These are phyloP conservation scores for Dictyostelium discoideum DNA, from an alignment of 78 protist genomes.

Conservation along the genomic window dicty_2.7 NC_007091.3:1313001-1313500, in stretches of 20 bases:
- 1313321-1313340: neutral
- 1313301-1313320: neutral
- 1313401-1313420: slow-evolving; percentile 41
- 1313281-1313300: too few species aligned
- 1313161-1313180: too few species aligned
- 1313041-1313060: slow-evolving; percentile 98
- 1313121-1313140: too few species aligned
- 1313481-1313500: neutral
- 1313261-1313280: neutral
- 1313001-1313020: slow-evolving; percentile 99
- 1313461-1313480: neutral
- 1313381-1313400: neutral
- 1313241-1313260: neutral
- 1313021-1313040: slow-evolving; percentile 96
- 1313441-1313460: neutral
- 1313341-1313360: neutral
- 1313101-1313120: slow-evolving; percentile 95
- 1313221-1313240: neutral
- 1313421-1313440: neutral
- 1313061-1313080: slow-evolving; percentile 99
- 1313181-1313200: slow-evolving; percentile 95
- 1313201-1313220: neutral
- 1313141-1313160: too few species aligned
- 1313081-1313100: slow-evolving; percentile 99
- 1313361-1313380: neutral